Evolutionary conservation across 495 filamentous ascomycete species (phyloP).

Genomic region (Aspergillus affinis): DNA sequence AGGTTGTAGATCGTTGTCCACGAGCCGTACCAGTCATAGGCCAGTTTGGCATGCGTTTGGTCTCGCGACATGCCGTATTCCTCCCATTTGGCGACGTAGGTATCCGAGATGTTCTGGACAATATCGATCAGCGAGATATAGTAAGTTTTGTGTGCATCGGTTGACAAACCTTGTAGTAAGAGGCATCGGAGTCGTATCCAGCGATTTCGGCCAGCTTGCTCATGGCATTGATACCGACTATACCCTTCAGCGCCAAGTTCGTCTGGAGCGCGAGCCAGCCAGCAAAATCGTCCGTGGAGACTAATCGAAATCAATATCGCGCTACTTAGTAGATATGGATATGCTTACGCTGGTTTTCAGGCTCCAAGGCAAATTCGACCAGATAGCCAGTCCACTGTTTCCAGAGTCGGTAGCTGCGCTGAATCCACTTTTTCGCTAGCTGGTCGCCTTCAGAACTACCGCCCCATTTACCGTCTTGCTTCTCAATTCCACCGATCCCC

Average conservation of each 20-base stretch:
- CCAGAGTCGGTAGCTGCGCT: conserved; percentile 74
- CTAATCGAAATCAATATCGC: conserved; percentile 19
- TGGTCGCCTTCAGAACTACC: conserved; percentile 45
- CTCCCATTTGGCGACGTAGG: conserved; percentile 83
- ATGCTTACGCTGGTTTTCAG: conserved; percentile 71
- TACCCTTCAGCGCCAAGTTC: conserved; percentile 90
- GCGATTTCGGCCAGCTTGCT: conserved; percentile 72
- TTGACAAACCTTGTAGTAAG: conserved; percentile 57
- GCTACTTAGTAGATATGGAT: neutral
- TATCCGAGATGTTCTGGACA: conserved; percentile 60
- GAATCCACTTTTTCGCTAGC: conserved; percentile 58
- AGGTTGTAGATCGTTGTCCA: conserved; percentile 96
- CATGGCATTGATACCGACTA: conserved; percentile 94
- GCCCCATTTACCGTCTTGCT: conserved; percentile 55
- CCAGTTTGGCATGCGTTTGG: conserved; percentile 79
- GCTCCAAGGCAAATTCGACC: conserved; percentile 80
- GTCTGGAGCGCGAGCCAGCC: conserved; percentile 91
- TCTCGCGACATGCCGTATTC: conserved; percentile 79
- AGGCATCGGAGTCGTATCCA: conserved; percentile 64
- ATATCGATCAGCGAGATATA: neutral
- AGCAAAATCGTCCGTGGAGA: conserved; percentile 94
- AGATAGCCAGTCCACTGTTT: conserved; percentile 93
- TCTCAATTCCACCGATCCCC: conserved; percentile 40
- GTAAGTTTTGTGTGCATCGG: neutral
- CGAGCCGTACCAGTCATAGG: conserved; percentile 91